A percentile compares a stretch with the other conserved stretches of the same genome.
These are phyloP conservation scores for Boeremia lycopersici DNA, from an alignment of 2,329 filamentous ascomycete genomes.

Conservation along the genomic window DNA sequence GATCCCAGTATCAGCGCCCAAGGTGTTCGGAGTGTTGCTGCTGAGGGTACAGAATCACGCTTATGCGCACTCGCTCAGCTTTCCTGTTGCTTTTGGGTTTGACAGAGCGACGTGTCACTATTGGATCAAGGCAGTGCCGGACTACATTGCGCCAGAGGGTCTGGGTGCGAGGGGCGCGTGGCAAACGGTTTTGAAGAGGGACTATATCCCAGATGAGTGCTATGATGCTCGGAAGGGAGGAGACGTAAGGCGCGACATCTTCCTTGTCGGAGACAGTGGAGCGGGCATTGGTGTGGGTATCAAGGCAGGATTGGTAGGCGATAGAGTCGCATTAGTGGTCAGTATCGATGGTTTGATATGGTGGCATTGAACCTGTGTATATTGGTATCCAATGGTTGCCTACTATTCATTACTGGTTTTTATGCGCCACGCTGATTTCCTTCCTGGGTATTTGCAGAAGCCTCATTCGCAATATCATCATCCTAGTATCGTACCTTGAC, in stretches of 20 bases:
- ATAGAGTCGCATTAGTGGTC: conserved; percentile 27
- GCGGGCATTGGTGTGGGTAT: conserved; percentile 28
- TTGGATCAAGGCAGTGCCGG: conserved; percentile 29
- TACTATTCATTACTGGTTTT: too few species aligned
- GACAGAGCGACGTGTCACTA: conserved; percentile 30
- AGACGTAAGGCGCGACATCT: conserved; percentile 29
- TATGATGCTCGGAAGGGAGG: conserved; percentile 20
- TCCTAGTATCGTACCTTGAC: neutral
- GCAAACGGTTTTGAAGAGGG: conserved; percentile 20
- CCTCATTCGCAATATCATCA: too few species aligned
- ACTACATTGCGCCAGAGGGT: conserved; percentile 16
- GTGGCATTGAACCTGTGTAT: conserved; percentile 9
- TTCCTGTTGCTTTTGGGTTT: conserved; percentile 30
- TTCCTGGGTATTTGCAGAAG: too few species aligned
- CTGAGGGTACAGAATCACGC: conserved; percentile 23
- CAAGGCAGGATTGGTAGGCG: conserved; percentile 26
- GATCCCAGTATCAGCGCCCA: conserved; percentile 18
- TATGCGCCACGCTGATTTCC: too few species aligned
- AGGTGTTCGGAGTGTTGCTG: conserved; percentile 23
- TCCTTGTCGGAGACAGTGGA: conserved; percentile 21
- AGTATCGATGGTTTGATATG: conserved; percentile 30
- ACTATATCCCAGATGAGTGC: conserved; percentile 21
- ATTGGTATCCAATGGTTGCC: neutral
- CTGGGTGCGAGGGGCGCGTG: conserved; percentile 14
- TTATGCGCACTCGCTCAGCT: conserved; percentile 24